Conservation (phyloP, 176 grass and related monocot species). For the Oryza rufipogon region DNA sequence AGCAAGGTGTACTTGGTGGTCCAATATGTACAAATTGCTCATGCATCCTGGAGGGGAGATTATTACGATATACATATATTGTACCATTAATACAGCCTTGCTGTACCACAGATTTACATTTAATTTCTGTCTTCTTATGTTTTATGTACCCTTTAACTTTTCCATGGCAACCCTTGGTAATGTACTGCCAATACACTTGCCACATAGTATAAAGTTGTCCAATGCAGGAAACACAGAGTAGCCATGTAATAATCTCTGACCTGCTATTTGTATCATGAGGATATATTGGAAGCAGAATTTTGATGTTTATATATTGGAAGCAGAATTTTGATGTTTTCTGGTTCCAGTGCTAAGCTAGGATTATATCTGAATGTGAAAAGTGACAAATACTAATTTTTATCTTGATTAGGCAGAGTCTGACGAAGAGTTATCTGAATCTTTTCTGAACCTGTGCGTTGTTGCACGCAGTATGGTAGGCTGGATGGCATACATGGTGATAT, state of each 20-base stretch:
- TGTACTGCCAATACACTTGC: not conserved
- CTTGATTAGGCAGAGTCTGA: not conserved
- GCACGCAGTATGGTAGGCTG: conserved; percentile 17
- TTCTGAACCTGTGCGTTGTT: not conserved
- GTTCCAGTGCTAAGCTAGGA: not conserved
- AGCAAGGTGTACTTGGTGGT: conserved; percentile 19
- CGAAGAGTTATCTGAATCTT: not conserved
- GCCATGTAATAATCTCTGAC: not conserved
- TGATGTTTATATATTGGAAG: not conserved
- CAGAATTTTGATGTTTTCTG: not conserved
- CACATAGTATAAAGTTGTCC: not conserved
- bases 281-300: not conserved
- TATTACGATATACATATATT: not conserved
- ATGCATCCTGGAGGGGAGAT: not conserved
- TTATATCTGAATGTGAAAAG: not conserved
- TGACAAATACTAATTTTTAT: not conserved
- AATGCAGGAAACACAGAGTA: not conserved
- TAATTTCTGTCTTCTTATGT: not conserved
- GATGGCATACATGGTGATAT: not conserved
- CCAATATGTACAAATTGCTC: not conserved
- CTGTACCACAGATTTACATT: conserved; percentile 22
- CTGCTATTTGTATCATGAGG: not conserved
- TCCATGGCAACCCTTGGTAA: not conserved
- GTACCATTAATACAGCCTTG: conserved; percentile 1
- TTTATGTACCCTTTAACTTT: not conserved